phyloP scores from a whole-genome alignment of 2,329 filamentous ascomycete genomes.

The Arthrobotrys megalospora region DNA sequence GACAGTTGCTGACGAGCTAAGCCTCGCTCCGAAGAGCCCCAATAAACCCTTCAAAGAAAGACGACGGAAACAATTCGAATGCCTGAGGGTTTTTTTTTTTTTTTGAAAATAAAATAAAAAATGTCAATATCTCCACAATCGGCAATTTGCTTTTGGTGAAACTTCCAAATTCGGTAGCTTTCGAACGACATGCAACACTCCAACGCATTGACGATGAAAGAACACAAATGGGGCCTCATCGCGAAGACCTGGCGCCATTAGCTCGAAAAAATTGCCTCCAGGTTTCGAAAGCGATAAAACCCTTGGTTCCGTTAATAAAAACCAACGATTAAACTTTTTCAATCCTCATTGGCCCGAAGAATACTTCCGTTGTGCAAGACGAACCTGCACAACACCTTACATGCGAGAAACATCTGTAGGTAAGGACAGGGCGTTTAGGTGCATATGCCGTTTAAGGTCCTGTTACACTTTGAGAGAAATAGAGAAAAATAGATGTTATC shows the following conservation, averaged over 20 bases:
- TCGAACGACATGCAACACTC: conserved; percentile 20
- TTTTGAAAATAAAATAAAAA: not conserved
- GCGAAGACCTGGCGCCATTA: conserved; percentile 4
- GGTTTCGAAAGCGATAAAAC: conserved; percentile 7
- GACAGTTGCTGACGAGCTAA: conserved; percentile 23
- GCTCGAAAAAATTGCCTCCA: conserved; percentile 1
- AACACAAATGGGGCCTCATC: not conserved
- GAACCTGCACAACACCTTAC: conserved; percentile 33
- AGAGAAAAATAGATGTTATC: conserved; percentile 1
- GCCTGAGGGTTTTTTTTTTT: too few relatives aligned
- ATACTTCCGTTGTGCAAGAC: conserved; percentile 3
- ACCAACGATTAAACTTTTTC: not conserved
- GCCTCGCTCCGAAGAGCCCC: conserved; percentile 2
- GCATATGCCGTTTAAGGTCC: conserved; percentile 16
- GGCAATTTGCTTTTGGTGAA: conserved; percentile 13
- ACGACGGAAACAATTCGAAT: too few relatives aligned
- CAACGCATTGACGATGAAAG: not conserved
- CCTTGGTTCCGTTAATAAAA: conserved; percentile 8
- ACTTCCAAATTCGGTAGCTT: conserved; percentile 3
- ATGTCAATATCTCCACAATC: not conserved
- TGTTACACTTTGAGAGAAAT: not conserved
- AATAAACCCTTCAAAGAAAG: too few relatives aligned
- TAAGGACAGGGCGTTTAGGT: conserved; percentile 22
- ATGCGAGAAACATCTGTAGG: conserved; percentile 6
- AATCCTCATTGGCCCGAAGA: not conserved